phyloP scores from a whole-genome alignment of 805 yeast genomes.

The Monosporozyma aerobia region DNA sequence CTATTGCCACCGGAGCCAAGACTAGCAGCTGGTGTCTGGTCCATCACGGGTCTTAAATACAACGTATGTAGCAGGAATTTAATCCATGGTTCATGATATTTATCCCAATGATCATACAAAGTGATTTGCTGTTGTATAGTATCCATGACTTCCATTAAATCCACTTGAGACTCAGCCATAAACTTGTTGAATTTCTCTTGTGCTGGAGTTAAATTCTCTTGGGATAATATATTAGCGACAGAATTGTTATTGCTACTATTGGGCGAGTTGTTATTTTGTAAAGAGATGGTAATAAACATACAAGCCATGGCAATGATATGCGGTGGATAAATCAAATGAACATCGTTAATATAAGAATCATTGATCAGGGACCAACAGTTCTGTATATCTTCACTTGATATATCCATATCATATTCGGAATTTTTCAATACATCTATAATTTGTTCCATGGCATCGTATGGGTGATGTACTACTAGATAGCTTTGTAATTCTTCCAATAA shows the following conservation, averaged over 20 bases:
- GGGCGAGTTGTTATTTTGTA: conserved; percentile 10
- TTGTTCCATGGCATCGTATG: conserved; percentile 54
- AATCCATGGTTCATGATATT: conserved; percentile 62
- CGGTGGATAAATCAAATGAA: conserved; percentile 77
- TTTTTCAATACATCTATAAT: conserved; percentile 37
- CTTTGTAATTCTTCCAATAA: conserved; percentile 78
- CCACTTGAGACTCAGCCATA: conserved; percentile 66
- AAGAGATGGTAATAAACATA: conserved; percentile 58
- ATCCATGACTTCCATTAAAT: conserved; percentile 67
- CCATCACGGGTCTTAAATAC: conserved; percentile 15
- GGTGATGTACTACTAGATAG: conserved; percentile 65
- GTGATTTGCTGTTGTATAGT: conserved; percentile 78
- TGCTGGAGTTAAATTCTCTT: conserved; percentile 11
- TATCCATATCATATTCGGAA: conserved; percentile 18
- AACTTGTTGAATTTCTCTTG: conserved; percentile 32
- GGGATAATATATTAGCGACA: background rate
- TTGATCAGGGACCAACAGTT: conserved; percentile 84
- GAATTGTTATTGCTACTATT: background rate
- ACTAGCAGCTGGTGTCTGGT: background rate
- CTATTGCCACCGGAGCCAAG: background rate
- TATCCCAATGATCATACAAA: conserved; percentile 77
- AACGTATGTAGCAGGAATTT: conserved; percentile 31
- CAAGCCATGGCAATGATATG: conserved; percentile 79
- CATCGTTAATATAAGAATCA: conserved; percentile 82
- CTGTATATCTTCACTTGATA: conserved; percentile 64